These are phyloP conservation scores for Aspergillus baeticus DNA, from an alignment of 495 filamentous ascomycete genomes.

Conservation along the genomic window DNA sequence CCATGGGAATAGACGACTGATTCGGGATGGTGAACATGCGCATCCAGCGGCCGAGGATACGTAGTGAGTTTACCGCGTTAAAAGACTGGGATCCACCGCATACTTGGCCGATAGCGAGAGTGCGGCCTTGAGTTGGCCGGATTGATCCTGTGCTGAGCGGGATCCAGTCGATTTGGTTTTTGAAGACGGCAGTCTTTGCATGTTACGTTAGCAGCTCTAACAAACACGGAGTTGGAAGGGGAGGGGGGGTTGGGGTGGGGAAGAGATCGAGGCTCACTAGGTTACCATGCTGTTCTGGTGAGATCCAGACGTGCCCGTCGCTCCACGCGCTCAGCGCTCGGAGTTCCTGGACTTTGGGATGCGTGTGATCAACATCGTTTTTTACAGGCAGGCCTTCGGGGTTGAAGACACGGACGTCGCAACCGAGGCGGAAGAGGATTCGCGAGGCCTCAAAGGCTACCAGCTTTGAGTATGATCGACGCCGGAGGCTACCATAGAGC, in stretches of 20 bases:
- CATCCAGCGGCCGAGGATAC: constrained; percentile 74
- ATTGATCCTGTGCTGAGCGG: constrained; percentile 61
- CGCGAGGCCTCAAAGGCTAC: constrained; percentile 60
- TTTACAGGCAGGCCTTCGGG: constrained; percentile 61
- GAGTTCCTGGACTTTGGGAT: constrained; percentile 66
- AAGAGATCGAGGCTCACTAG: constrained; percentile 45
- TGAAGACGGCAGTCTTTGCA: constrained; percentile 73
- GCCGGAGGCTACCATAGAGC: constrained; percentile 60
- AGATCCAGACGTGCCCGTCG: constrained; percentile 70
- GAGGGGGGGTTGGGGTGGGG: no score
- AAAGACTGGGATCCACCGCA: constrained; percentile 69
- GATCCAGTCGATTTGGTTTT: constrained; percentile 78
- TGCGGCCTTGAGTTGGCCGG: constrained; percentile 68
- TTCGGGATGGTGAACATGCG: constrained; percentile 75
- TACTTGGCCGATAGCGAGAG: constrained; percentile 64
- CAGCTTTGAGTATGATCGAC: constrained; percentile 60
- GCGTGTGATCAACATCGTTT: constrained; percentile 56
- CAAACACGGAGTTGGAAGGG: no score
- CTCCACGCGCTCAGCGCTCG: constrained; percentile 63
- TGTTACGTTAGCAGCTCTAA: no score
- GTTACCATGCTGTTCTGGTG: constrained; percentile 70
- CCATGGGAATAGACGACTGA: constrained; percentile 63
- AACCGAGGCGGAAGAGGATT: constrained; percentile 65
- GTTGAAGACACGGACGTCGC: constrained; percentile 66
- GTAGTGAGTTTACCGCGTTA: constrained; percentile 70